These are phyloP conservation scores for Trichosporon coremiiforme DNA, from an alignment of 1,284 basidiomycete genomes.

Conservation along the genomic window DNA sequence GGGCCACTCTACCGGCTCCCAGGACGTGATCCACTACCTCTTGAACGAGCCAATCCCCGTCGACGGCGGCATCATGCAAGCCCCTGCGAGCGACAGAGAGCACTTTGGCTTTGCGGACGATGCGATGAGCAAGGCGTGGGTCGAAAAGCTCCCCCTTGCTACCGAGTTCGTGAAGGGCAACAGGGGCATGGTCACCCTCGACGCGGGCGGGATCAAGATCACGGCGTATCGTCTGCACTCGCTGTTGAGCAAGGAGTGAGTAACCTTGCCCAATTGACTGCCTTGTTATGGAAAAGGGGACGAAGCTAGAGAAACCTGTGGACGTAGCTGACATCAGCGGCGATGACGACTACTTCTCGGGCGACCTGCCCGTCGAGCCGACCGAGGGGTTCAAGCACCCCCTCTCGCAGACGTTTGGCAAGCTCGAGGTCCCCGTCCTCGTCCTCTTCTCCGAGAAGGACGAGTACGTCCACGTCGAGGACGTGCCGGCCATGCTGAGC, in stretches of 20 bases:
- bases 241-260: conserved; percentile 33
- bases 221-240: conserved; percentile 49
- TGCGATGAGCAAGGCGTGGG: conserved; percentile 29
- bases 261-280: not conserved
- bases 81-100: conserved; percentile 54
- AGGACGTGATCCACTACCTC: conserved; percentile 55
- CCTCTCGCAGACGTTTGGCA: conserved; percentile 43
- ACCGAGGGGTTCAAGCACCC: conserved; percentile 22
- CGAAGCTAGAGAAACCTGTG: too few relatives aligned
- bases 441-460: conserved; percentile 50
- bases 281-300: too few relatives aligned
- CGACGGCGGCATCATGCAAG: conserved; percentile 56
- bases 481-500: conserved; percentile 24
- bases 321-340: conserved; percentile 14
- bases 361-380: conserved; percentile 43
- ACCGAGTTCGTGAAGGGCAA: conserved; percentile 43
- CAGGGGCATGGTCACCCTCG: conserved; percentile 38
- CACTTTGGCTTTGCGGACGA: conserved; percentile 32
- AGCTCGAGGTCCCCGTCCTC: conserved; percentile 44
- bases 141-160: conserved; percentile 33
- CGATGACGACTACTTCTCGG: conserved; percentile 56
- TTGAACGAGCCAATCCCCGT: conserved; percentile 15
- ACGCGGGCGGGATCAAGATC: conserved; percentile 36
- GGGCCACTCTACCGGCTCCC: conserved; percentile 57
- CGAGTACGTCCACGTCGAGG: conserved; percentile 37